Evolutionary conservation across 2,329 filamentous ascomycete species (phyloP), one percentile per base, ranked within the genome.

Genomic region (Fusarium sp.): DNA sequence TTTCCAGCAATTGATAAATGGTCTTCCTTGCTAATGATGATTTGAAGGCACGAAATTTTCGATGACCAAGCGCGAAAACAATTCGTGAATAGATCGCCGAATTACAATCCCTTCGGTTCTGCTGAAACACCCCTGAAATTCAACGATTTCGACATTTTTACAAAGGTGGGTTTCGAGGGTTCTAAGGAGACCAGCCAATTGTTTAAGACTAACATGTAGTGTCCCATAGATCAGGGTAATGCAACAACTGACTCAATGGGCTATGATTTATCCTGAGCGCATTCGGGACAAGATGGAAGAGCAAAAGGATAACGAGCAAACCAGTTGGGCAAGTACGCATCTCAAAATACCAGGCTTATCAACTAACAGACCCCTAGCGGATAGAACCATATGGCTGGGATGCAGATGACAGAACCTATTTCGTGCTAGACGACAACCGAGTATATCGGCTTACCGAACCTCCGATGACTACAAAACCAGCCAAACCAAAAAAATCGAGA

Each of bases 61-160:
- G 94, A 98, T 78, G 94, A 98, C 77, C 97, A 98, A 79, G 92
- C 94, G 37, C 90, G 94, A 75, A 92, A 94, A 65, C 95, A 98
- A 81, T 99, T 94, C 80, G 82, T 92, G 57, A 87, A 91, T n/a
- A 97, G 94, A 82, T 91, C 92, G 4, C 92, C 94, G 6, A 80
- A 88, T 14, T 87, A 87, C 59, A 98, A 98, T 77, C 95, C 95
- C 1, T 98, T 97, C 77, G 95, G 95, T 49, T 86, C 89, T 27
- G 92, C 91, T 6, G 93, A 96, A 74, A 83, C 85, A 8, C 91
- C 93, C 2, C 86, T 85, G 37, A 92, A 87, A 57, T 99, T 99
- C 78, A 84, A 89, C 71, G 90, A 94, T 48, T 93, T 99, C 60
- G 92, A 97, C 80, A 83, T 94, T 44, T 92, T 93, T 75, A 91